Evolutionary conservation across 2,329 filamentous ascomycete species (phyloP).

Genomic region (Trichoderma hamatum): DNA sequence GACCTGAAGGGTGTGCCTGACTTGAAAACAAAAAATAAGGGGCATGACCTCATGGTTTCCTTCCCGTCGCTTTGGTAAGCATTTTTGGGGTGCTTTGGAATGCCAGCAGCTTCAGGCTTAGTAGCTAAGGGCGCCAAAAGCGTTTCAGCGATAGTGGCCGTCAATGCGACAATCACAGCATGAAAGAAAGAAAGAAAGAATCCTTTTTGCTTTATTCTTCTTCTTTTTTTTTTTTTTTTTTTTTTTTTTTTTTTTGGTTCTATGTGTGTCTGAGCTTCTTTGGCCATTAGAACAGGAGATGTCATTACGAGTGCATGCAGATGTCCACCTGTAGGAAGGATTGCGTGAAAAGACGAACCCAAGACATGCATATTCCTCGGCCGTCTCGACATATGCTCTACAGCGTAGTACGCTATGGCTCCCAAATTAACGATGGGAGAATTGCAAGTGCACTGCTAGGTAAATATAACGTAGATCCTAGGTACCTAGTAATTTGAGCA

Average conservation of each 20-base stretch:
- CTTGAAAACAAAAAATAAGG: constrained; percentile 8
- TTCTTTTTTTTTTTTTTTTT: background rate
- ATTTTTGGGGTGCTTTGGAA: background rate
- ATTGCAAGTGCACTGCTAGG: background rate
- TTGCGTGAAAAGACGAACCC: background rate
- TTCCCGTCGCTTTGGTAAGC: constrained; percentile 19
- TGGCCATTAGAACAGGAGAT: background rate
- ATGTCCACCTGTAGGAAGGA: background rate
- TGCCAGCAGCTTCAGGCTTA: background rate
- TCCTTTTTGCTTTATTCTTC: background rate
- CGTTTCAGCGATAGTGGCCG: constrained; percentile 4
- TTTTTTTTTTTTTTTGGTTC: background rate
- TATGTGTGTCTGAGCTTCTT: background rate
- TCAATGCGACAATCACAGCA: constrained; percentile 7
- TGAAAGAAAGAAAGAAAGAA: background rate
- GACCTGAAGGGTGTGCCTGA: constrained; percentile 22
- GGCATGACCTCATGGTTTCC: constrained; percentile 25
- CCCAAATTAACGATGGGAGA: background rate
- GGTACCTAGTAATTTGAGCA: background rate
- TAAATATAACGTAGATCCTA: background rate
- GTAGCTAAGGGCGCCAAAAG: background rate
- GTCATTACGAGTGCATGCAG: background rate
- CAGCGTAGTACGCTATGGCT: background rate
- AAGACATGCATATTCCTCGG: background rate
- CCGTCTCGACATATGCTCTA: background rate